Conservation (phyloP, 2,329 filamentous ascomycete genomes). For the Penicillium glabrum region DNA sequence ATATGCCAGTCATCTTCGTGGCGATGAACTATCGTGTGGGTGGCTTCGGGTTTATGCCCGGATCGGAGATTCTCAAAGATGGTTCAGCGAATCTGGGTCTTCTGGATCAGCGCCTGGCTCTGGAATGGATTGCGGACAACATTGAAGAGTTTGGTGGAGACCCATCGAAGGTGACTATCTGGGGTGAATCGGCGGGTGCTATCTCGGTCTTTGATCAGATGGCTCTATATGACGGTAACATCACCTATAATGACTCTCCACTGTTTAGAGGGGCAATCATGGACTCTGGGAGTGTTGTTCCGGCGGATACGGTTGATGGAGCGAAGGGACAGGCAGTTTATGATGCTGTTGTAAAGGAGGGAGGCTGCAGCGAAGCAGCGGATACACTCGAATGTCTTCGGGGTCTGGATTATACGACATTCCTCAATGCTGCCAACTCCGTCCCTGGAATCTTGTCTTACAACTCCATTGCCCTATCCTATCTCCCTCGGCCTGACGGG, state of each 20-base stretch:
- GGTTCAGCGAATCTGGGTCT: conserved; percentile 70
- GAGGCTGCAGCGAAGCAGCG: conserved; percentile 44
- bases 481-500: conserved; percentile 72
- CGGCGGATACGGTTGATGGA: conserved; percentile 64
- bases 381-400: conserved; percentile 53
- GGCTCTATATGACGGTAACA: conserved; percentile 69
- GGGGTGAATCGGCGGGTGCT: conserved; percentile 70
- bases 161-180: conserved; percentile 74
- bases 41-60: conserved; percentile 72
- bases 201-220: conserved; percentile 78
- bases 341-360: conserved; percentile 46
- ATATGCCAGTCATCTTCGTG: conserved; percentile 71
- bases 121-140: conserved; percentile 77
- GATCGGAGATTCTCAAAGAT: conserved; percentile 65
- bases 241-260: conserved; percentile 70
- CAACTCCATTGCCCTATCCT: conserved; percentile 67
- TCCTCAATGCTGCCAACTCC: conserved; percentile 65
- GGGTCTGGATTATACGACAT: conserved; percentile 44
- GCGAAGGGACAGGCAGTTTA: conserved; percentile 63
- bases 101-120: conserved; percentile 68
- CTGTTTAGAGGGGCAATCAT: conserved; percentile 78
- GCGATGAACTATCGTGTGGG: conserved; percentile 75
- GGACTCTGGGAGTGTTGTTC: conserved; percentile 67
- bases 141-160: conserved; percentile 78
- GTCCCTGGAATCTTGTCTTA: conserved; percentile 69